Percentiles rank a stretch among this genome's conserved stretches.
Evolutionary conservation across 164 flowering plant species (phyloP).

Genomic region (Vitis riparia): DNA sequence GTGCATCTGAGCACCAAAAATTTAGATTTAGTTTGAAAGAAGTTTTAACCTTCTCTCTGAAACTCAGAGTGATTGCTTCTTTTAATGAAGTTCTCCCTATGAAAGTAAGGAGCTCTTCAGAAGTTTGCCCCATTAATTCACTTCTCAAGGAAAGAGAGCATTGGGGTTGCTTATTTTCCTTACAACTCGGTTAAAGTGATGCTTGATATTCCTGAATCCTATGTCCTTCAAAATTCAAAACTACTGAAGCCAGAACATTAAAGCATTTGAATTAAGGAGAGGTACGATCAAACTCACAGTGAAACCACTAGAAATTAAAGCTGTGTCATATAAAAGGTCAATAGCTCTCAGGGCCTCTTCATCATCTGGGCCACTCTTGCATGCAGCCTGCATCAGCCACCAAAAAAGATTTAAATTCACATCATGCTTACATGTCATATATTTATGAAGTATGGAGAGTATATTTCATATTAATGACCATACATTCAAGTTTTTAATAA

Average conservation of each 20-base stretch:
- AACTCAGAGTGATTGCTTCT: no score
- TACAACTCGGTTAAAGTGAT: no score
- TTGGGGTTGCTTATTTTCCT: no score
- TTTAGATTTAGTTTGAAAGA: background rate
- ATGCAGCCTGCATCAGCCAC: constrained; percentile 57
- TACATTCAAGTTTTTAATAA: constrained; percentile 66
- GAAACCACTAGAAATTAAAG: constrained; percentile 76
- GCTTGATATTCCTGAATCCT: no score
- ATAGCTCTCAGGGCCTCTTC: constrained; percentile 68
- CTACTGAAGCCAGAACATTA: no score
- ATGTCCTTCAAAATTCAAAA: no score
- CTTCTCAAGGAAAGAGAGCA: no score
- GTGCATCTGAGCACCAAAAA: background rate
- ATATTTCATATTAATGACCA: background rate
- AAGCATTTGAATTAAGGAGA: background rate
- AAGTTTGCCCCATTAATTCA: no score
- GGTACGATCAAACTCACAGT: constrained; percentile 52
- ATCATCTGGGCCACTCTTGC: constrained; percentile 49
- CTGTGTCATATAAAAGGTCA: constrained; percentile 74
- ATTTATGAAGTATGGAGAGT: background rate
- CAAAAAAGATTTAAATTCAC: background rate
- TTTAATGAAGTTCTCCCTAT: no score
- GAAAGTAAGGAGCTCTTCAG: no score
- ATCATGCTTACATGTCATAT: background rate
- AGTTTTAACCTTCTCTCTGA: background rate